Base-by-base conservation (phyloP, 2,329 filamentous ascomycete species). In the Sporothrix humicola region DNA sequence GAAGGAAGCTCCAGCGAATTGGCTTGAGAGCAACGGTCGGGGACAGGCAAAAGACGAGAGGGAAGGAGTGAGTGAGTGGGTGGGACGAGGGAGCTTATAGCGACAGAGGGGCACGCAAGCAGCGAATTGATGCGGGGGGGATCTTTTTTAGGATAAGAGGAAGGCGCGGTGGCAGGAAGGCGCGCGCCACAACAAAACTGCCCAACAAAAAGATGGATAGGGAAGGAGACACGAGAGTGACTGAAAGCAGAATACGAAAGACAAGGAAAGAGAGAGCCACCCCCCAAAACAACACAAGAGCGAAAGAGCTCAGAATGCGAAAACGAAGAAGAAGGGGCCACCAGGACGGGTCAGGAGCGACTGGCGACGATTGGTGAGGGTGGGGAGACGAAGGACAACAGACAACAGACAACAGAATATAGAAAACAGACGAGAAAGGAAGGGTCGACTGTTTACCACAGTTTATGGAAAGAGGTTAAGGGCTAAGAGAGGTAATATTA, bases 81-180 rank as follows among this genome's bases (percentile, higher is more conserved):
- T 54, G 26, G 66, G 48, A 42, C 23, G 66, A n/a, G 4, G 3
- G 46, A 54, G 65, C 65, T 68, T 68, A 68, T 68, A 37, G 44
- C 44, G 63, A 20, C 63, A 66, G 63, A 66, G 63, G 63, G 63
- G 63, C 63, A 63, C 59, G 58, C 58, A 61, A 66, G 61, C n/a
- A 10, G 9, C 65, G 65, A 68, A 68, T 52, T 52, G 65, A 52
- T 50, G 65, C 44, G 63, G 63, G 63, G 63, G 42, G 61, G 54
- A 26, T 37, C 8, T 48, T 17, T 65, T 23, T 42, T 65, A 48
- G 42, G 56, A 59, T 37, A 59, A 63, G 37, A 65, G 23, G 63
- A 12, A 23, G 12, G 63, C 52, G 63, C 44, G 20, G 37, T 31
- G 13, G 59, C n/a, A 68, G 65, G 65, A 52, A 48, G 61, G 42